Evolutionary conservation across 2,329 filamentous ascomycete genomes (phyloP).

Genomic region (Escovopsis sp.): DNA sequence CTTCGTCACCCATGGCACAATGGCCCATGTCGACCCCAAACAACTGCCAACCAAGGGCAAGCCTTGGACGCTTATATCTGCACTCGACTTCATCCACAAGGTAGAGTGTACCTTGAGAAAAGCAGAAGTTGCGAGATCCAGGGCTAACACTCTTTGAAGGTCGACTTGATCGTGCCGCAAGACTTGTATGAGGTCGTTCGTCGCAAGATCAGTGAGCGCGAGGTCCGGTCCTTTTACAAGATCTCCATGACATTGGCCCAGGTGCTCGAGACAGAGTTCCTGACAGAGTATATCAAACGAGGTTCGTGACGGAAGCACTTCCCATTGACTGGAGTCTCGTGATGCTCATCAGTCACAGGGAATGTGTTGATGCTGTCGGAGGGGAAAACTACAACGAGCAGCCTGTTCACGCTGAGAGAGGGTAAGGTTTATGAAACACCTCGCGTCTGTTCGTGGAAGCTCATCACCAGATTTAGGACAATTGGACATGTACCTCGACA

Average conservation of each 20-base stretch:
- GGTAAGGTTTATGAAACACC: slow-evolving; percentile 29
- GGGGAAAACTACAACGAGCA: slow-evolving; percentile 54
- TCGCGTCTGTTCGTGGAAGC: background rate
- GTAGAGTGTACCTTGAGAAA: slow-evolving; percentile 22
- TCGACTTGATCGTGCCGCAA: slow-evolving; percentile 60
- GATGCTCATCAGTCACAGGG: slow-evolving; percentile 31
- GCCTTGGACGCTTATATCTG: slow-evolving; percentile 57
- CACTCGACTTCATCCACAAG: slow-evolving; percentile 54
- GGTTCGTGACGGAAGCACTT: slow-evolving; percentile 30
- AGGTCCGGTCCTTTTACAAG: slow-evolving; percentile 41
- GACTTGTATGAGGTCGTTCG: slow-evolving; percentile 41
- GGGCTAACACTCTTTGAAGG: slow-evolving; percentile 20
- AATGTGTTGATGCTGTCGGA: slow-evolving; percentile 75
- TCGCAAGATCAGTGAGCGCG: slow-evolving; percentile 29
- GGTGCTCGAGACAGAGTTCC: slow-evolving; percentile 60
- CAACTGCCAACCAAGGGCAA: slow-evolving; percentile 59
- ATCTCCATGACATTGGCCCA: slow-evolving; percentile 61
- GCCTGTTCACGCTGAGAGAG: slow-evolving; percentile 54
- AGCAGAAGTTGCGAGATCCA: no score
- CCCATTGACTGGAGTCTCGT: background rate
- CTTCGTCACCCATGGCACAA: slow-evolving; percentile 53
- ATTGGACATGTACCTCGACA: slow-evolving; percentile 64
- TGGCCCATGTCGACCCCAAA: slow-evolving; percentile 55
- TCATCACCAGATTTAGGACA: slow-evolving; percentile 33
- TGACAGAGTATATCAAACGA: slow-evolving; percentile 70